Conservation (phyloP, 768 basidiomycete genomes). For the Kwoniella sp. region DNA sequence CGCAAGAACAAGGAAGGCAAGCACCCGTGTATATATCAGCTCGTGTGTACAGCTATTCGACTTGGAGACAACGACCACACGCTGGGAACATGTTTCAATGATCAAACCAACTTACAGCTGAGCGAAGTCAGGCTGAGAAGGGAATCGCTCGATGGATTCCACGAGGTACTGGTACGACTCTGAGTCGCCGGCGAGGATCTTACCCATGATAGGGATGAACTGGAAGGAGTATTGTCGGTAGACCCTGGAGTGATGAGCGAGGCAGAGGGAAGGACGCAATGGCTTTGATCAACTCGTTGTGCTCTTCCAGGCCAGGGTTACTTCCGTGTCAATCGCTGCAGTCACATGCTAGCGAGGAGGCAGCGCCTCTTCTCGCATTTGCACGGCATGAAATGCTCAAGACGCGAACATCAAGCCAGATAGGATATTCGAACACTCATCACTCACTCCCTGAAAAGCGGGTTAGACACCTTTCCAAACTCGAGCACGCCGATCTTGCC, state of each 20-base stretch:
- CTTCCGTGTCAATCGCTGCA: too few species aligned
- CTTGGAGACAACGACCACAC: too few species aligned
- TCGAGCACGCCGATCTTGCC: conserved; percentile 94
- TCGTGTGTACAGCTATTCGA: not conserved
- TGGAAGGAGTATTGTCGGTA: conserved; percentile 97
- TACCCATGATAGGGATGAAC: conserved; percentile 92
- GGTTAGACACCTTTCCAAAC: conserved; percentile 89
- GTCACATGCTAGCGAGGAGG: too few species aligned
- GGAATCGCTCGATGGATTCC: conserved; percentile 94
- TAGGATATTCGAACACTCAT: not conserved
- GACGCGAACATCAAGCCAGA: not conserved
- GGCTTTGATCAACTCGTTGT: not conserved
- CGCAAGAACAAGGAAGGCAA: not conserved
- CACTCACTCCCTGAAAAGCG: conserved; percentile 79
- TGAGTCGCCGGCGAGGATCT: conserved; percentile 90
- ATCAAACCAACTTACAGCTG: conserved; percentile 64
- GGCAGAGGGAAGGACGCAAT: not conserved
- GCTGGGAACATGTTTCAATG: too few species aligned
- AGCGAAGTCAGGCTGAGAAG: conserved; percentile 82
- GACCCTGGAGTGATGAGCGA: conserved; percentile 61
- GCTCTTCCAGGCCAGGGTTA: too few species aligned
- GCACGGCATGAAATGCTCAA: not conserved
- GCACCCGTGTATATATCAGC: conserved; percentile 1
- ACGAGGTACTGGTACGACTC: conserved; percentile 96
- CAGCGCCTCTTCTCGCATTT: not conserved